Conservation (phyloP, 176 grass and related monocot species). For the Bromus sterilis region DNA sequence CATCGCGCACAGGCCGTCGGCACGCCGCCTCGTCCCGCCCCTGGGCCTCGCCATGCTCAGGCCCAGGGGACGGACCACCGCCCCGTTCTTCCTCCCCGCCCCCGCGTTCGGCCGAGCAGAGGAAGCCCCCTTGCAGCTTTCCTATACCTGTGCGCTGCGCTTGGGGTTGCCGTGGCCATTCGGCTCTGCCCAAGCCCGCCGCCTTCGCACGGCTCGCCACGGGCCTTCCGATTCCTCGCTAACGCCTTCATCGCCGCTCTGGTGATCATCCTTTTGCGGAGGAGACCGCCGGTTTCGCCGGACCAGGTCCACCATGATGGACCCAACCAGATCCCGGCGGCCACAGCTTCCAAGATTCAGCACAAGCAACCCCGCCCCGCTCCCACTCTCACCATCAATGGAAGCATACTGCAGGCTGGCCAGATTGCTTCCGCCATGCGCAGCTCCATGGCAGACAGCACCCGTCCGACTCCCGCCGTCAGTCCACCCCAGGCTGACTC, state of each 20-base stretch:
- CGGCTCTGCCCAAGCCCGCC: background rate
- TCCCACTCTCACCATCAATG: too few species aligned
- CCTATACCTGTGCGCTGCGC: background rate
- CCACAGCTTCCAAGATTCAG: background rate
- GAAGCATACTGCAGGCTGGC: too few species aligned
- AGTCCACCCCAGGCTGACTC: background rate
- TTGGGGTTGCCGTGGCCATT: background rate
- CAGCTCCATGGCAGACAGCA: background rate
- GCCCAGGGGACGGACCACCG: background rate
- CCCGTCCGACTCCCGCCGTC: background rate
- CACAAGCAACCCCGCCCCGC: background rate
- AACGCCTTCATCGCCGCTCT: background rate
- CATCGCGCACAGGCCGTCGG: background rate
- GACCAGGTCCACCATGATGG: background rate
- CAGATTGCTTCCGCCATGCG: background rate
- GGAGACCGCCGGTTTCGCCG: background rate
- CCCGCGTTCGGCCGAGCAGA: background rate
- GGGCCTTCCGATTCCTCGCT: background rate
- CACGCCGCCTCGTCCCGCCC: background rate
- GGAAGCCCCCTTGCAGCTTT: background rate
- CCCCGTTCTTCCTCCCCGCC: background rate
- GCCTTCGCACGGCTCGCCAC: background rate
- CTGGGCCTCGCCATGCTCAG: background rate
- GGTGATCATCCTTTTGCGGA: background rate
- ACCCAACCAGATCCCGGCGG: background rate